Conservation (phyloP, 805 yeast species). For the Teunomyces barrocoloradensis region DNA sequence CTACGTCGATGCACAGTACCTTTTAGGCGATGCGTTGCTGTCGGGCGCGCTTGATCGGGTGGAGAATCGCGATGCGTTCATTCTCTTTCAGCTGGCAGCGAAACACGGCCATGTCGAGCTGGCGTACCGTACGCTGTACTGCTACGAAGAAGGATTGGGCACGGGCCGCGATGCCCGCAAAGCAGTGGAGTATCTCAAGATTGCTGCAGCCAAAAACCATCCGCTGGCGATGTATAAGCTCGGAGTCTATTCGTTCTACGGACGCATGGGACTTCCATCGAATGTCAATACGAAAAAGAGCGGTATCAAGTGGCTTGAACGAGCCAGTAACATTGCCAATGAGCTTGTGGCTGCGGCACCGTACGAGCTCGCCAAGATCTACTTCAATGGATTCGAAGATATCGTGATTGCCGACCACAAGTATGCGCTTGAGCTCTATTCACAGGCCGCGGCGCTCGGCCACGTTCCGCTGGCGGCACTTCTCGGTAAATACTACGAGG, state of each 20-base stretch:
- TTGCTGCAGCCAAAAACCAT: slow-evolving; percentile 88
- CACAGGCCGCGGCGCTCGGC: slow-evolving; percentile 86
- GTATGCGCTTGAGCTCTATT: slow-evolving; percentile 82
- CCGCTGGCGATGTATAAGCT: slow-evolving; percentile 96
- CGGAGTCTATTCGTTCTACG: slow-evolving; percentile 82
- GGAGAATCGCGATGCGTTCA: slow-evolving; percentile 74
- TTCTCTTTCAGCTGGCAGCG: slow-evolving; percentile 82
- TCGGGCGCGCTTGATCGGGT: slow-evolving; percentile 81
- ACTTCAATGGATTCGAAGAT: slow-evolving; percentile 81
- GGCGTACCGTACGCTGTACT: slow-evolving; percentile 86
- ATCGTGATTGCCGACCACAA: slow-evolving; percentile 77
- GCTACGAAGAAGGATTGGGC: slow-evolving; percentile 94
- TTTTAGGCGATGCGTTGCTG: slow-evolving; percentile 85
- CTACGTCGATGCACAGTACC: slow-evolving; percentile 85
- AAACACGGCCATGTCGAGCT: slow-evolving; percentile 91
- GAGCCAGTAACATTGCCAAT: slow-evolving; percentile 82
- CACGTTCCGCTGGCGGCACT: slow-evolving; percentile 76
- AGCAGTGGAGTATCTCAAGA: slow-evolving; percentile 76
- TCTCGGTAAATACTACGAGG: slow-evolving; percentile 81
- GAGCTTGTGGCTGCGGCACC: slow-evolving; percentile 92
- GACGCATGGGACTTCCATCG: slow-evolving; percentile 75
- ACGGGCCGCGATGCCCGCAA: slow-evolving; percentile 84
- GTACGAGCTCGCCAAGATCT: slow-evolving; percentile 82
- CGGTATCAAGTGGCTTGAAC: slow-evolving; percentile 89
- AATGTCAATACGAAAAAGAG: slow-evolving; percentile 70